Evolutionary conservation across 2,329 filamentous ascomycete species (phyloP).

Genomic region (Pseudogymnoascus sp.): DNA sequence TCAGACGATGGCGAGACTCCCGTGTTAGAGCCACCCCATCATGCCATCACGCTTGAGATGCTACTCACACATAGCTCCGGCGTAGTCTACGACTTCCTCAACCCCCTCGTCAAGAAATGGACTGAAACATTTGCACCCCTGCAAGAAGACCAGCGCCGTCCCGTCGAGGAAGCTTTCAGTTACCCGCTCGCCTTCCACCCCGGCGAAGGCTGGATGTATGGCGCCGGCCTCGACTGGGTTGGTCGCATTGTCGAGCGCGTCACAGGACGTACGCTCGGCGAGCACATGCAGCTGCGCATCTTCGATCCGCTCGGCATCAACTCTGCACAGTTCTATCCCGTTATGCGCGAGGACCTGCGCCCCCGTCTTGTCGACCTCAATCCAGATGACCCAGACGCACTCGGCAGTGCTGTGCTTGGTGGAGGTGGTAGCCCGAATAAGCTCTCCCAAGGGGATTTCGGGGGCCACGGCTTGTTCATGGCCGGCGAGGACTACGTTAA

Average conservation of each 20-base stretch:
- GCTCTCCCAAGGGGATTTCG: constrained; percentile 18
- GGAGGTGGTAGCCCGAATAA: constrained; percentile 20
- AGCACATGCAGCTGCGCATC: constrained; percentile 40
- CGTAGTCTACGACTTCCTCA: constrained; percentile 9
- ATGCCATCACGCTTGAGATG: constrained; percentile 12
- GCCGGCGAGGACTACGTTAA: constrained; percentile 33
- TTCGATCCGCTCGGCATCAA: constrained; percentile 37
- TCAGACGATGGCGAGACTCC: constrained; percentile 12
- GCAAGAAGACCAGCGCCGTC: constrained; percentile 20
- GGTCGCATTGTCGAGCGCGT: constrained; percentile 40
- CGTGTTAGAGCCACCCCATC: neutral
- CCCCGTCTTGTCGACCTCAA: constrained; percentile 24
- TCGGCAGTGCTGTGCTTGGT: constrained; percentile 31
- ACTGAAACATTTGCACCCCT: constrained; percentile 20
- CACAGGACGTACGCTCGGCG: constrained; percentile 36
- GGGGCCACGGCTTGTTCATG: constrained; percentile 31
- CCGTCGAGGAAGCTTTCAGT: constrained; percentile 12
- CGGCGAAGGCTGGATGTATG: constrained; percentile 12
- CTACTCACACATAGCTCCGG: constrained; percentile 13
- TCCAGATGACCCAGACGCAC: constrained; percentile 31
- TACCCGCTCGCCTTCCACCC: constrained; percentile 10
- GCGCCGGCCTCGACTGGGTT: constrained; percentile 12
- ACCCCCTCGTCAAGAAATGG: constrained; percentile 11
- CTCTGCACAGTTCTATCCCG: constrained; percentile 33
- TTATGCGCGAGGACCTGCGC: constrained; percentile 20